Base-by-base conservation (phyloP, 768 basidiomycete genomes). In the Tricholoma bakamatsutake region DNA sequence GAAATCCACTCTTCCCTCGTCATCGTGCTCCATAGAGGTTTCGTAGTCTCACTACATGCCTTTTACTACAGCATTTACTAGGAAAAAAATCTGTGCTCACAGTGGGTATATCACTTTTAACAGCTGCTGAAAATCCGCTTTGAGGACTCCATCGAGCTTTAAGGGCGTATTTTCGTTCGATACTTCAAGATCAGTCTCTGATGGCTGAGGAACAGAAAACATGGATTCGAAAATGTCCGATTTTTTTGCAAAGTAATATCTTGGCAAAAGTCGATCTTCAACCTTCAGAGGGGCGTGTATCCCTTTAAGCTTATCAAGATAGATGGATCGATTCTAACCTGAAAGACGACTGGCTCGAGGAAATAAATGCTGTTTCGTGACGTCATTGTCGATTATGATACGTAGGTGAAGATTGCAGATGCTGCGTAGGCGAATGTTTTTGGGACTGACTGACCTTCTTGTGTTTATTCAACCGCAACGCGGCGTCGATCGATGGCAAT, bases 1-100 rank as follows among this genome's bases (percentile, higher is more conserved):
- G 71, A 66, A 13, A 70, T 59, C 79, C 76, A 77, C 50, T 66
- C 67, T 10, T 67, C 64, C 12, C 57, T 55, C 4, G 43, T 45
- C 43, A 45, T 21, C 11, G 18, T 45, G 21, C 24, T 45, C 24
- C 43, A 21, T 2, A 18, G 40, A 42, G 40, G 9, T 10, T 18
- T 18, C 18, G 40, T 18, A 18, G 17, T 4, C 17, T 42, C 40
- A 42, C 40, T 42, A 27, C 43, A 21, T 45, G 21, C 5, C 21
- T 27, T 24, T 45, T 45, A 12, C 11, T 24, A 24, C 11, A 5
- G n/a, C 11, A 27, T 12, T 21, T 11, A 10, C 7, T 40, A 21
- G 1, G 18, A 11, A 5, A 45, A 45, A 12, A 45, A 24, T 18
- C 13, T 9, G 18, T 4, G 10, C 70, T 33, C 30, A 69, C 70